Base-by-base conservation (phyloP, 805 yeast species). In the Tetrapisispora pingtungensis region DNA sequence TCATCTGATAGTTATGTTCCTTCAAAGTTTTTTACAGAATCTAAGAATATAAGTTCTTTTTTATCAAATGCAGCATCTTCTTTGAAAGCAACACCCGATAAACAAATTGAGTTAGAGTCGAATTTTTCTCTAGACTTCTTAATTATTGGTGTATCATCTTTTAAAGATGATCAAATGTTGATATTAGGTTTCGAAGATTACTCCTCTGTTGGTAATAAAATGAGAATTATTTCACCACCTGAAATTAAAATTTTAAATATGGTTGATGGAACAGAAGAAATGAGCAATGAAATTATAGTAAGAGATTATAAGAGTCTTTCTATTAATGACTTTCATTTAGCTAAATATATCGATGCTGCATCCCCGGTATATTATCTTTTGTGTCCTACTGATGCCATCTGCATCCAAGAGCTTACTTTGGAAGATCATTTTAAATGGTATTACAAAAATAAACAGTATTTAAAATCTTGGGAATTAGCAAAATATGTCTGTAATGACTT, bases 391-490 rank as follows among this genome's bases (percentile, higher is more conserved):
- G 97, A 88, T 63, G 90, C 81, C 1, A 82, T 90, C 1, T 67
- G 79, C 14, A 87, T 88, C 0, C 75, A 80, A 52, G 86, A 81
- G 48, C 70, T 84, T n/a, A 79, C 78, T 43, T 62, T 82, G 20
- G 61, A 67, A 26, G 97, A 89, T 58, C 76, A 81, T 46, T 72
- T 81, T 37, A 67, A 77, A 4, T 90, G 97, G 96, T 81, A 71
- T 46, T 46, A 77, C 3, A 77, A 77, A 1, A 73, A 68, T 33
- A 71, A 71, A 1, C 62, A 68, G 43, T 84, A 64, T 54, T 63
- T 69, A 15, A 79, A 79, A 36, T 97, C 97, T 0, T 90, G 96
- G 95, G 71, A 72, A 34, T 77, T 86, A 56, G 75, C 93, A 46
- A 75, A 71, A 40, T 74, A 73, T 50, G 66, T 84, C 49, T 66